Evolutionary conservation across 1,284 basidiomycete genomes (phyloP), one percentile per base, ranked within the genome.

Genomic region (Rhodofomes roseus): DNA sequence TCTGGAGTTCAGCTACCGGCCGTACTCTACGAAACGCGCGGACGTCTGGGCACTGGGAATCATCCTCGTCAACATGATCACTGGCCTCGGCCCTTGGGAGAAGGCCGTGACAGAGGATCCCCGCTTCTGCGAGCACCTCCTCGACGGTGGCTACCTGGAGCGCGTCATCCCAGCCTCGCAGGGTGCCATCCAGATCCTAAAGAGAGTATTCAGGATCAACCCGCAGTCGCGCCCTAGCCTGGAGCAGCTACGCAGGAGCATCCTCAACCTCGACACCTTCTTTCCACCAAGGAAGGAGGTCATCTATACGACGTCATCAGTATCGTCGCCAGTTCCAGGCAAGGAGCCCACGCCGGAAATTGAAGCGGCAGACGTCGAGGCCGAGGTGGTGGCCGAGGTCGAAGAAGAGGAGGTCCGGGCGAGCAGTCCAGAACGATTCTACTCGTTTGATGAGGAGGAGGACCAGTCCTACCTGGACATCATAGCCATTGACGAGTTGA

Each of bases 71-170:
- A 96, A 96, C 74, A 84, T 98, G 76, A 88, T 94, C 41, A 90
- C 91, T 60, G 91, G 92, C 20, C 85, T 90, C 46, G 94, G 92
- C 70, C 95, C 94, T 2, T 98, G 96, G 96, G 84, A 85, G 63
- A 80, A 83, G 66, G 94, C 96, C 1, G 84, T 79, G 53, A 74
- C 80, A 1, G 75, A 81, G 34, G 95, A 98, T 74, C 82, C 85
- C 37, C 90, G 87, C 46, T 97, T 92, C 77, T 72, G 58, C 41
- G 62, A 66, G 31, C 71, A 65, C 61, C 52, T 65, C 52, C 55
- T 34, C 56, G 82, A 95, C 68, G 50, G 36, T 25, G 20, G 11
- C 31, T 52, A 22, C 31, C 81, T 79, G 37, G 74, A 89, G 50
- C 50, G 50, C 34, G 29, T 9, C n/a, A 62, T 90, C 89, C 68